Conservation (phyloP, 1,284 basidiomycete species). For the Tilletia walkeri region DNA sequence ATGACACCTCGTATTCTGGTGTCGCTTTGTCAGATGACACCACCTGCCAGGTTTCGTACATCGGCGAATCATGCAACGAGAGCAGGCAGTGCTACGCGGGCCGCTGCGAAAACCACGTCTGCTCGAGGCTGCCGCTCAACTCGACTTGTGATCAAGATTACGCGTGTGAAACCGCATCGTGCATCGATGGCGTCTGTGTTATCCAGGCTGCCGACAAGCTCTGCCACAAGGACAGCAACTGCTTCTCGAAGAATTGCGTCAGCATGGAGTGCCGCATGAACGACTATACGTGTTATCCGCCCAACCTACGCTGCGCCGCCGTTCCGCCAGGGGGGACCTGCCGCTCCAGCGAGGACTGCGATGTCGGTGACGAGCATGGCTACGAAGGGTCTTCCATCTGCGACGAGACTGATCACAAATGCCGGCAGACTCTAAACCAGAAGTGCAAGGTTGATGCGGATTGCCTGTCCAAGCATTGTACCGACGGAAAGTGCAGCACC, state of each 20-base stretch:
- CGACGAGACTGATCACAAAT: neutral
- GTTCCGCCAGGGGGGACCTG: neutral
- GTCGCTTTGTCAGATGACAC: neutral
- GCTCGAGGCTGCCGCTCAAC: neutral
- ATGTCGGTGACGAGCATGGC: neutral
- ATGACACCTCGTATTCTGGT: neutral
- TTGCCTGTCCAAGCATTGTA: neutral
- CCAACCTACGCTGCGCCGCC: neutral
- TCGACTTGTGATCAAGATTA: neutral
- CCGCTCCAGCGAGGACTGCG: neutral
- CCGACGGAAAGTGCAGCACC: neutral
- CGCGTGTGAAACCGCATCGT: neutral
- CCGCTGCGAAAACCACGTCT: neutral
- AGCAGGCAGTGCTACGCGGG: neutral
- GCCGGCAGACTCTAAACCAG: neutral
- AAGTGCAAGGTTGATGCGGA: neutral
- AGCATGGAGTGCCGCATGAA: neutral
- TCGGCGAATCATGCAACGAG: neutral
- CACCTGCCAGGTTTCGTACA: neutral
- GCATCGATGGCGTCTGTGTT: neutral
- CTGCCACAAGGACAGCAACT: neutral
- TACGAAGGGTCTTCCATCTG: too few species aligned
- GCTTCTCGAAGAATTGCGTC: neutral
- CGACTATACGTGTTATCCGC: neutral
- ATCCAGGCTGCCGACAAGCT: neutral